Percentiles rank a stretch among this genome's conserved stretches.
These are phyloP conservation scores for Chiua virens DNA, from an alignment of 768 basidiomycete genomes.

Conservation along the genomic window DNA sequence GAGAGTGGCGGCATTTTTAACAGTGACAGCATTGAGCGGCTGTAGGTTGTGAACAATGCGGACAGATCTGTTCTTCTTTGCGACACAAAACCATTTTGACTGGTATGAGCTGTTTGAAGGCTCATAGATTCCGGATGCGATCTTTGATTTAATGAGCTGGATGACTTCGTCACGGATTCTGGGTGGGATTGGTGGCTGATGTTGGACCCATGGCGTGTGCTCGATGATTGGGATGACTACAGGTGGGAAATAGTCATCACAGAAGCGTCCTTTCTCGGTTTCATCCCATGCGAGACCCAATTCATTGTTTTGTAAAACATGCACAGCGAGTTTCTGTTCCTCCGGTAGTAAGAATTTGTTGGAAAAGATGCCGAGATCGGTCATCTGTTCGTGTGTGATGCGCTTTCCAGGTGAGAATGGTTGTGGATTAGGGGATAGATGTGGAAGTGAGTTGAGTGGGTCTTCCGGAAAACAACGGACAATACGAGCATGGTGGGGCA, in stretches of 20 bases:
- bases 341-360: constrained; percentile 4
- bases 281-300: constrained; percentile 41
- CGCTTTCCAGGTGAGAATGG: background rate
- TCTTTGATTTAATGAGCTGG: constrained; percentile 35
- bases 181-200: constrained; percentile 32
- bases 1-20: constrained; percentile 8
- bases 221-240: constrained; percentile 33
- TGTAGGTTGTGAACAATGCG: constrained; percentile 26
- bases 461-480: constrained; percentile 32
- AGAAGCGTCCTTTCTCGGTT: constrained; percentile 34
- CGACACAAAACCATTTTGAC: constrained; percentile 40
- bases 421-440: background rate
- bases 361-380: accelerated
- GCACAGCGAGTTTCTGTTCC: background rate
- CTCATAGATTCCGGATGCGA: constrained; percentile 41
- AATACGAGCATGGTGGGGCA: constrained; percentile 35
- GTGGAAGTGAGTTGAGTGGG: constrained; percentile 30
- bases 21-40: constrained; percentile 17
- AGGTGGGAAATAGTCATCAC: constrained; percentile 34
- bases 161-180: constrained; percentile 25
- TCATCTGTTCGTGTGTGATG: background rate
- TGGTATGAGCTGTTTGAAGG: constrained; percentile 39
- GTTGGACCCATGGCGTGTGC: constrained; percentile 35
- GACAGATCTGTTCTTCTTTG: constrained; percentile 26
- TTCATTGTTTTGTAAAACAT: constrained; percentile 34